phyloP scores from a whole-genome alignment of 371 early-diverging fungal genomes.

The Amoeboaphelidium protococcarum region DNA sequence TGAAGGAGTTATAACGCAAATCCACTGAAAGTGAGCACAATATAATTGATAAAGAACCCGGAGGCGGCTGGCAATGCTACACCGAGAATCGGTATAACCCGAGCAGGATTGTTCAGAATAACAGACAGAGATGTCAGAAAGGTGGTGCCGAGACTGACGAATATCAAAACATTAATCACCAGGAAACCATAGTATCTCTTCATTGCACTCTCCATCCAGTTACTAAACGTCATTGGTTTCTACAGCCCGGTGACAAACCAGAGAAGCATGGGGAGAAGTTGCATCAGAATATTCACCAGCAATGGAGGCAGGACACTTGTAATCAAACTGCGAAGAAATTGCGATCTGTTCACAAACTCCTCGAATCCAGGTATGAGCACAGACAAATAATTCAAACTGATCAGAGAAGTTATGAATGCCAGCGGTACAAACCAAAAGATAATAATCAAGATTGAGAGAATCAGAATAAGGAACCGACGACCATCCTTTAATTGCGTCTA shows the following conservation, averaged over 20 bases:
- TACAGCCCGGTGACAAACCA: not conserved
- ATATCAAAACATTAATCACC: not conserved
- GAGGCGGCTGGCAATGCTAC: not conserved
- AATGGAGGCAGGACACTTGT: not conserved
- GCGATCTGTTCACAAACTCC: not conserved
- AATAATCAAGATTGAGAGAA: no score
- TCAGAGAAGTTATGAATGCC: not conserved
- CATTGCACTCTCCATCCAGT: not conserved
- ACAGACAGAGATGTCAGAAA: not conserved
- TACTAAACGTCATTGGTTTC: not conserved
- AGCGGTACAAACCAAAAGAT: not conserved
- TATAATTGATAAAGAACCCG: not conserved
- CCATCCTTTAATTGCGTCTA: not conserved
- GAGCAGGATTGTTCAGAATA: not conserved
- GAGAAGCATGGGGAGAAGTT: not conserved
- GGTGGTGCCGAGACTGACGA: not conserved
- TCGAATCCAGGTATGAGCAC: not conserved
- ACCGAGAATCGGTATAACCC: not conserved
- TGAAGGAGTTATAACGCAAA: not conserved
- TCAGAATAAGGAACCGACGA: no score
- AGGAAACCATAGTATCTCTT: not conserved
- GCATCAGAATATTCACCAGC: not conserved
- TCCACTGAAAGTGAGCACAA: not conserved
- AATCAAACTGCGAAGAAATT: not conserved
- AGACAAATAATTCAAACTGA: not conserved